Evolutionary conservation across 768 basidiomycete species (phyloP).

Genomic region (Phlebiopsis flavidoalba): DNA sequence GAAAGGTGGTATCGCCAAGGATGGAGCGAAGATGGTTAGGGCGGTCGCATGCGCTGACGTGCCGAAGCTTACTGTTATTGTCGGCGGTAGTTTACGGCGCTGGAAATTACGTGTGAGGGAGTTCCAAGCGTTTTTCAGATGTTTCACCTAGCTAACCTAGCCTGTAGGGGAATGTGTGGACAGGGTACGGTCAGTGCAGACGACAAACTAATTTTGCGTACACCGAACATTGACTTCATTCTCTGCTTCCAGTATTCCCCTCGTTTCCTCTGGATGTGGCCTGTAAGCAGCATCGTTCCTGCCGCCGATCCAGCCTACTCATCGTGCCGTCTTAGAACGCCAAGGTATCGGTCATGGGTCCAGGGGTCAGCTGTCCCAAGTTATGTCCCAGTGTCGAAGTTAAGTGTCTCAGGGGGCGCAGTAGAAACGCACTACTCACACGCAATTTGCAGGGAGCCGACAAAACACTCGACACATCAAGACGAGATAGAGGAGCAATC

Average conservation of each 20-base stretch:
- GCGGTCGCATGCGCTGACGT: constrained; percentile 92
- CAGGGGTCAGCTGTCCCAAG: constrained; percentile 86
- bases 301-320: not conserved
- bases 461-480: constrained; percentile 69
- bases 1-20: constrained; percentile 90
- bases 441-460: constrained; percentile 55
- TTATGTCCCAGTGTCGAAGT: constrained; percentile 92
- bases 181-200: constrained; percentile 68
- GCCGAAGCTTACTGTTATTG: constrained; percentile 89
- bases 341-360: constrained; percentile 94
- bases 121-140: constrained; percentile 1
- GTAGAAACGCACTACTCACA: not conserved
- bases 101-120: constrained; percentile 81
- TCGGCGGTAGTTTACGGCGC: constrained; percentile 94
- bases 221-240: not conserved
- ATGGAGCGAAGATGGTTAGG: constrained; percentile 96
- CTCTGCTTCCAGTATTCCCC: constrained; percentile 70
- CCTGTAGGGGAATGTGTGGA: constrained; percentile 84
- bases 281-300: constrained; percentile 43
- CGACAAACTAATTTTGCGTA: not conserved
- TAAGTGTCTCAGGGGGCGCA: constrained; percentile 18
- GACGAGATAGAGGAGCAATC: constrained; percentile 87
- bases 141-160: not conserved
- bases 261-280: constrained; percentile 98
- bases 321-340: constrained; percentile 54